Evolutionary conservation across 345 rosid genomes (phyloP).

Genomic region (Salix dunnii): DNA sequence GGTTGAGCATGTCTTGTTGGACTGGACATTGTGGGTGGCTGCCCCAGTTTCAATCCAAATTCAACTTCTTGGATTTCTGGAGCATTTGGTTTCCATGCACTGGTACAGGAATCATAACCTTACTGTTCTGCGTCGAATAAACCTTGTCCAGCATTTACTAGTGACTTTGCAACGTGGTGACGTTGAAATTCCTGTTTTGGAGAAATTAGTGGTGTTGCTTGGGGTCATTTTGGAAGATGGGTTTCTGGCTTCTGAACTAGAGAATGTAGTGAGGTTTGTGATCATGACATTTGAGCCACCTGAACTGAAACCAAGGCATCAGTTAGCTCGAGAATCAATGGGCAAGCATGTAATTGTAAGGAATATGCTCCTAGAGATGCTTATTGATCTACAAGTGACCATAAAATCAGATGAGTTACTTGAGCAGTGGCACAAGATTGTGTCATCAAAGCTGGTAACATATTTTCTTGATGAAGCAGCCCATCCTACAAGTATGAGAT

Average conservation of each 20-base stretch:
- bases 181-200: slow-evolving; percentile 96
- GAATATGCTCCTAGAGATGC: slow-evolving; percentile 98
- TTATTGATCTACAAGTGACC: slow-evolving; percentile 97
- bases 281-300: slow-evolving; percentile 99
- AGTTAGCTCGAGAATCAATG: slow-evolving; percentile 74
- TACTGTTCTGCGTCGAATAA: slow-evolving; percentile 84
- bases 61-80: slow-evolving; percentile 88
- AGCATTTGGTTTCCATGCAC: slow-evolving; percentile 98
- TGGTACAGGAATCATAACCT: slow-evolving; percentile 99
- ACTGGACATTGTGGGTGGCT: slow-evolving; percentile 98
- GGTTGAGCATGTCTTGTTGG: slow-evolving; percentile 99
- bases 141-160: slow-evolving; percentile 91
- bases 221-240: slow-evolving; percentile 99
- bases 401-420: slow-evolving; percentile 88
- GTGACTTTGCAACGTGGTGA: slow-evolving; percentile 98
- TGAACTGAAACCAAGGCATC: slow-evolving; percentile 65
- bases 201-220: slow-evolving; percentile 90
- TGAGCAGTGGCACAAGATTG: slow-evolving; percentile 99
- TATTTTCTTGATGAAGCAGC: slow-evolving; percentile 99
- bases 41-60: slow-evolving; percentile 92
- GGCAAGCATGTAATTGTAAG: slow-evolving; percentile 98
- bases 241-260: slow-evolving; percentile 89
- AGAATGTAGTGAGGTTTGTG: slow-evolving; percentile 91
- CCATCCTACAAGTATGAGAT: slow-evolving; percentile 99
- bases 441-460: slow-evolving; percentile 90